These are phyloP conservation scores for Epichloe gansuensis DNA, from an alignment of 2,329 filamentous ascomycete genomes.

Conservation along the genomic window DNA sequence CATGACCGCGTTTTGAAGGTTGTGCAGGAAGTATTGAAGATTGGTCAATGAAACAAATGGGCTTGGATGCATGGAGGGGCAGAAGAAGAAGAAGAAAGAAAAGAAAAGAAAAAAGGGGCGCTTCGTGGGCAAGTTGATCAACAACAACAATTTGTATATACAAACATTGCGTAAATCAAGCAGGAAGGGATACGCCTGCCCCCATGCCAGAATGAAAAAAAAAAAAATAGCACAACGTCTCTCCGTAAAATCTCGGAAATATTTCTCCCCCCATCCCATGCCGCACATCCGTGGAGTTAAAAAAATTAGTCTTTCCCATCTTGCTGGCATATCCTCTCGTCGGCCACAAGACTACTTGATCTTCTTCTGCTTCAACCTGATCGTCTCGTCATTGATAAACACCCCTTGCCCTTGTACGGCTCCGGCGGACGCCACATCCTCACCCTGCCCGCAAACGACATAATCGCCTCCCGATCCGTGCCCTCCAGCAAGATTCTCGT, in stretches of 20 bases:
- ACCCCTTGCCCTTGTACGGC: constrained; percentile 99
- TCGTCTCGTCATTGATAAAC: constrained; percentile 94
- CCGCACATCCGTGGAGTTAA: neutral
- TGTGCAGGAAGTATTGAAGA: constrained; percentile 64
- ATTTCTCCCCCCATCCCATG: no score
- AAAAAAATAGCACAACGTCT: neutral
- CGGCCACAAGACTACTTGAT: constrained; percentile 52
- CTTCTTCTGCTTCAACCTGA: constrained; percentile 97
- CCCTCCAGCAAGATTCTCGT: constrained; percentile 88
- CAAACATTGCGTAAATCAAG: no score
- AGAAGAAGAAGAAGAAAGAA: neutral
- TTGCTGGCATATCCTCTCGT: no score
- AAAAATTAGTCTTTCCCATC: no score
- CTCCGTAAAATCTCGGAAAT: neutral
- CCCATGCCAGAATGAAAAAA: neutral
- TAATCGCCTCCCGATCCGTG: constrained; percentile 72
- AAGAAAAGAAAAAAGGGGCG: neutral
- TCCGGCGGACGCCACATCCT: constrained; percentile 82
- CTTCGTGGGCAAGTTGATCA: no score
- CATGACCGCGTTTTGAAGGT: constrained; percentile 67
- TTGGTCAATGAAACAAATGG: constrained; percentile 10
- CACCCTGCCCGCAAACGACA: constrained; percentile 83
- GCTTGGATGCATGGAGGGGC: neutral
- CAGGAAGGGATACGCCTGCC: no score
- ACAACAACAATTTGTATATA: no score